These are phyloP conservation scores for Magnolia sinica DNA, from an alignment of 164 flowering plant genomes.

Conservation along the genomic window DNA sequence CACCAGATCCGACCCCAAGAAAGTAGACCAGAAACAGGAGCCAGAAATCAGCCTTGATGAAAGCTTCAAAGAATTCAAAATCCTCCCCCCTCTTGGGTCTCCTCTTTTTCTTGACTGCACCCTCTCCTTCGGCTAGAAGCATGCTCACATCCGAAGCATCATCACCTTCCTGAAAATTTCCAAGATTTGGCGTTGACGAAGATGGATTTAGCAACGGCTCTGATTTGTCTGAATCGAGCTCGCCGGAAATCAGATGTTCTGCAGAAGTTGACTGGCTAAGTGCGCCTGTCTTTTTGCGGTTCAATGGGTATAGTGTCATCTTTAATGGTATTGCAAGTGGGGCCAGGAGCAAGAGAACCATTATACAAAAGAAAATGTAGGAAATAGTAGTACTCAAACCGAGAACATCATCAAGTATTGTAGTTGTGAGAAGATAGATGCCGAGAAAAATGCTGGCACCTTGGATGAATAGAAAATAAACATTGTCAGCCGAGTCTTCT, in stretches of 20 bases:
- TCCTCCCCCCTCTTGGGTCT: conserved; percentile 85
- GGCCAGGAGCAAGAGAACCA: conserved; percentile 70
- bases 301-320: conserved; percentile 64
- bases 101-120: conserved; percentile 80
- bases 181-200: conserved; percentile 48
- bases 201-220: conserved; percentile 49
- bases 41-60: conserved; percentile 93
- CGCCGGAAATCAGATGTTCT: conserved; percentile 25
- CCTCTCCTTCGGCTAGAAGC: conserved; percentile 88
- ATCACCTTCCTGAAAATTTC: conserved; percentile 43
- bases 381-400: conserved; percentile 36
- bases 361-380: conserved; percentile 40
- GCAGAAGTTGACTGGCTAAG: conserved; percentile 30
- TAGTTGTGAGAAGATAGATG: conserved; percentile 65
- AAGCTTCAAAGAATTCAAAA: conserved; percentile 63
- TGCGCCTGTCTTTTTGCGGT: conserved; percentile 20
- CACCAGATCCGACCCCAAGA: conserved; percentile 81
- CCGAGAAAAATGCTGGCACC: conserved; percentile 59
- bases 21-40: conserved; percentile 82
- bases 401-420: conserved; percentile 39
- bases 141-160: conserved; percentile 55
- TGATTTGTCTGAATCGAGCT: conserved; percentile 23
- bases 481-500: conserved; percentile 46
- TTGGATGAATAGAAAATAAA: conserved; percentile 69
- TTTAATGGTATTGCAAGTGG: conserved; percentile 83